Conservation (phyloP, 305 asterid genomes). For the Salvia sclarea region DNA sequence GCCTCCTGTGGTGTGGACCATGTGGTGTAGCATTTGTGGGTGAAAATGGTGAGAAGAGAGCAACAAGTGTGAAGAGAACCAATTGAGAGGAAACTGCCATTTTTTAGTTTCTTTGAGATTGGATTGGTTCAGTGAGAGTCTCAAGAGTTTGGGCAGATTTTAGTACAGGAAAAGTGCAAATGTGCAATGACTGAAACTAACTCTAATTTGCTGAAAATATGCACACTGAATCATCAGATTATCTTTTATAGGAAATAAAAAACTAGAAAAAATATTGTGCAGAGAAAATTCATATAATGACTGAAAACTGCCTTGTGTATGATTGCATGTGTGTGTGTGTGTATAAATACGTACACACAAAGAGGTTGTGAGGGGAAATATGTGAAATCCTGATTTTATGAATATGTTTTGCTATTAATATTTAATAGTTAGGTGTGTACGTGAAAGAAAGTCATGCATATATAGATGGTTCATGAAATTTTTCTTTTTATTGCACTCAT, state of each 20-base stretch:
- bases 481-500: background rate
- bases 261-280: background rate
- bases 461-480: background rate
- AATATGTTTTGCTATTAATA: slow-evolving; percentile 4
- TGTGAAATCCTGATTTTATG: too few relatives aligned
- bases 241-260: background rate
- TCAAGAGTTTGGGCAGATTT: background rate
- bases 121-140: background rate
- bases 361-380: background rate
- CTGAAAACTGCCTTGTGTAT: background rate
- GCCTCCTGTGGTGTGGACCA: background rate
- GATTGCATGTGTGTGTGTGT: background rate
- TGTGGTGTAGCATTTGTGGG: slow-evolving; percentile 19
- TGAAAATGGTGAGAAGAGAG: slow-evolving; percentile 24
- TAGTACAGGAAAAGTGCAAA: background rate
- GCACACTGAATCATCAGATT: background rate
- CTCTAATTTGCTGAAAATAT: background rate
- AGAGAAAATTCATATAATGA: background rate
- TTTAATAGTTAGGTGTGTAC: background rate
- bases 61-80: slow-evolving; percentile 1
- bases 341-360: slow-evolving; percentile 5
- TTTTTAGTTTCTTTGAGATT: background rate
- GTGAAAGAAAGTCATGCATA: background rate
- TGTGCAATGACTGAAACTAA: slow-evolving; percentile 10
- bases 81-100: slow-evolving; percentile 18